Evolutionary conservation across 257 asterid genomes (phyloP).

Genomic region (Nicotiana attenuata): DNA sequence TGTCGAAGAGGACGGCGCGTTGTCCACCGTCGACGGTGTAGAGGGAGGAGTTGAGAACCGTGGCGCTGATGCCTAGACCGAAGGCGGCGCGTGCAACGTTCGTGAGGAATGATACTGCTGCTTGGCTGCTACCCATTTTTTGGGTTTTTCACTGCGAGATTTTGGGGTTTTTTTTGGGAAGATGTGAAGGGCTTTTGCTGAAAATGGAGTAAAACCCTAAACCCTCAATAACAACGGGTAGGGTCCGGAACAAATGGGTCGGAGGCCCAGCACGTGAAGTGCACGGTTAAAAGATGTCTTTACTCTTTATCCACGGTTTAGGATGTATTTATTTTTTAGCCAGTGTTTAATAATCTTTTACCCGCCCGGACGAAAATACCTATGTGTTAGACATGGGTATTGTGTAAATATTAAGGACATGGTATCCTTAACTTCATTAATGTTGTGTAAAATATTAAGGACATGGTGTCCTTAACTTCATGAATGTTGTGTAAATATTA

Average conservation of each 20-base stretch:
- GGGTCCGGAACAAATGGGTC: neutral
- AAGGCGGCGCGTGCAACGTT: constrained; percentile 81
- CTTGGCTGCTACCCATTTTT: constrained; percentile 61
- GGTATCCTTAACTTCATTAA: no score
- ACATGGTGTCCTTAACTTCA: no score
- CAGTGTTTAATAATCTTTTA: no score
- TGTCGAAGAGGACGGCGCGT: constrained; percentile 90
- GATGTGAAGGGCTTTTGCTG: neutral
- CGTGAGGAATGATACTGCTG: constrained; percentile 51
- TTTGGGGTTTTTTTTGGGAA: neutral
- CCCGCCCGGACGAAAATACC: no score
- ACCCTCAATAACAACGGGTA: neutral
- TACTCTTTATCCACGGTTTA: no score
- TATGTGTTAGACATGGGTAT: no score
- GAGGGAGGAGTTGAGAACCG: constrained; percentile 60
- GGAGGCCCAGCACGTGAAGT: neutral
- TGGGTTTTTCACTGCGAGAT: neutral
- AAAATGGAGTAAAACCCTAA: neutral
- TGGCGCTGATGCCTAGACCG: constrained; percentile 55
- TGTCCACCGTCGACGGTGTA: constrained; percentile 98
- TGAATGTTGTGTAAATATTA: no score
- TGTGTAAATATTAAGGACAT: no score
- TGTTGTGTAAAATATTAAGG: no score
- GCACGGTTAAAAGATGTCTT: no score
- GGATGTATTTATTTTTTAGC: no score